These are phyloP conservation scores for Penicillium sp. DNA, from an alignment of 2,329 filamentous ascomycete species.

Conservation along the genomic window DNA sequence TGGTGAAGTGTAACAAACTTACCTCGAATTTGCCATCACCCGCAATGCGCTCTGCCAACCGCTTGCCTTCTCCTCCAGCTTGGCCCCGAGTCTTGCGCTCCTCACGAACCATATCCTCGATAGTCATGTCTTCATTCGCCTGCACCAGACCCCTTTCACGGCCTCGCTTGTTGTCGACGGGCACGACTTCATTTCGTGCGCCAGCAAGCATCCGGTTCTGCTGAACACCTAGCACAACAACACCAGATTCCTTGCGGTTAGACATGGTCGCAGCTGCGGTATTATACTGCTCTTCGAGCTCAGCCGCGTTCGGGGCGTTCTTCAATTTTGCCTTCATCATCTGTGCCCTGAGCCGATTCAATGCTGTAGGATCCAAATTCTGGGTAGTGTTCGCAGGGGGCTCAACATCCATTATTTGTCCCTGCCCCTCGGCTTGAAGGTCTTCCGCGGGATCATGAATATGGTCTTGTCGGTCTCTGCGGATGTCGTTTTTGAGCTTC, in stretches of 20 bases:
- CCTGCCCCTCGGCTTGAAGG: slow-evolving; percentile 51
- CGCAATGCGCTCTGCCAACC: slow-evolving; percentile 88
- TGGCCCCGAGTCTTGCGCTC: slow-evolving; percentile 82
- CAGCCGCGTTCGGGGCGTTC: slow-evolving; percentile 70
- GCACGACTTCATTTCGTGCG: slow-evolving; percentile 71
- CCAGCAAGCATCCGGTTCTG: slow-evolving; percentile 86
- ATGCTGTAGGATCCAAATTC: slow-evolving; percentile 69
- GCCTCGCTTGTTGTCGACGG: slow-evolving; percentile 76
- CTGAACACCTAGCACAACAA: slow-evolving; percentile 82
- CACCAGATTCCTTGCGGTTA: slow-evolving; percentile 60
- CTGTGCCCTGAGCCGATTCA: slow-evolving; percentile 89
- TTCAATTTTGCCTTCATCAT: slow-evolving; percentile 95
- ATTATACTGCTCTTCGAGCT: slow-evolving; percentile 83
- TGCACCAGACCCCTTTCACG: slow-evolving; percentile 80
- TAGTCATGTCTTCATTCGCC: slow-evolving; percentile 92
- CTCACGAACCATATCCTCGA: slow-evolving; percentile 96
- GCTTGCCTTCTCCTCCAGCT: slow-evolving; percentile 74
- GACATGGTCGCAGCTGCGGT: slow-evolving; percentile 66
- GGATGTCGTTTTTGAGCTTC: slow-evolving; percentile 59
- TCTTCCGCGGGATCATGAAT: slow-evolving; percentile 37
- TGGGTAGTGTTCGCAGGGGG: slow-evolving; percentile 51
- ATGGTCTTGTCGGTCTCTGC: slow-evolving; percentile 33
- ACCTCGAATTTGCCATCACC: slow-evolving; percentile 86
- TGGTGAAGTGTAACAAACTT: slow-evolving; percentile 25
- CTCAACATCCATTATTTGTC: slow-evolving; percentile 59